Base-by-base conservation (phyloP, 352 stramenopile species). In the Peronospora farinosa region DNA sequence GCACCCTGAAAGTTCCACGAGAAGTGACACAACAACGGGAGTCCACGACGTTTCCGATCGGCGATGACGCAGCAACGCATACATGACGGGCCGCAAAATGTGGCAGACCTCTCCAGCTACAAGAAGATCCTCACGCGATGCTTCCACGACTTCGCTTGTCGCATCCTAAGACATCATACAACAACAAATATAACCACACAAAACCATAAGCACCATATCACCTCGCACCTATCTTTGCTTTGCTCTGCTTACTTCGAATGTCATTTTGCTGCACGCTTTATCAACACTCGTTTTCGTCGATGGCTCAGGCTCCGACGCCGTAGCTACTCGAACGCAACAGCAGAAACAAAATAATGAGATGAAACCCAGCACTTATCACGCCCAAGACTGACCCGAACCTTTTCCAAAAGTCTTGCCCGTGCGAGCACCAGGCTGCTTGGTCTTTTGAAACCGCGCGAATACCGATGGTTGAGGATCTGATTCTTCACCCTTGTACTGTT, bases 361-460 rank as follows among this genome's bases (percentile, higher is more conserved):
- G 13, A 19, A n/a, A 33, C 40, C 3, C 30, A 41, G 2, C 19
- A n/a, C 8, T 16, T 8, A 1, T 49, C 33, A 23, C 27, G 12
- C 41, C 28, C 19, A 54, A 30, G 12, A 28, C 57, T 3, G 12
- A 31, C 12, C 11, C 54, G 48, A 58, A 72, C 74, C 69, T 39
- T 72, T 75, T 28, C 65, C 69, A 25, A 90, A 88, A 1, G 63
- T 74, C 41, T 90, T 90, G 60, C 78, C 78, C 15, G 78, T 88
- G 25, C 78, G 72, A 17, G 78, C 44, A 44, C 78, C 78, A 33
- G 58, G 63, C 31, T 70, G 73, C 52, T 89, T 86, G 7, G 68
- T 52, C 45, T 84, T 86, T 33, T 69, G 72, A 42, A 89, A 87
- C 19, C 69, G 67, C 21, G 69, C 63, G 27, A 87, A 86, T 16